Percentiles rank a stretch among this genome's conserved stretches.
phyloP scores from a whole-genome alignment of 2,329 filamentous ascomycete species.

The Aspergillus felis region DNA sequence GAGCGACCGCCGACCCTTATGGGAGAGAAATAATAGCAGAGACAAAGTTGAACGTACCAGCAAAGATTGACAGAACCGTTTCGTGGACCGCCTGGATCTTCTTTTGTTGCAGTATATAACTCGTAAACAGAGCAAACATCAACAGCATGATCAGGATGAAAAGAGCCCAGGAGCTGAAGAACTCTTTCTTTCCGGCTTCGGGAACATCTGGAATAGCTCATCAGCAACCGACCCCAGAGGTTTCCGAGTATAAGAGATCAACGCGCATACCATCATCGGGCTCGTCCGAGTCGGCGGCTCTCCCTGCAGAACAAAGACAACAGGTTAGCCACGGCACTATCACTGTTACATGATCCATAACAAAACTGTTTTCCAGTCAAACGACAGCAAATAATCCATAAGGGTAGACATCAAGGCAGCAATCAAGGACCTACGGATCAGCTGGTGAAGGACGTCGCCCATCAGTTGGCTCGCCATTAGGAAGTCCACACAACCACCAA shows the following conservation, averaged over 20 bases:
- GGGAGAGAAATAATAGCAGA: neutral
- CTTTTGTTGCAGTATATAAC: constrained; percentile 92
- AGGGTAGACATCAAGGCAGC: neutral
- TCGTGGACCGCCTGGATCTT: constrained; percentile 98
- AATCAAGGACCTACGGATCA: constrained; percentile 31
- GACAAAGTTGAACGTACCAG: constrained; percentile 53
- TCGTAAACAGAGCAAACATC: constrained; percentile 91
- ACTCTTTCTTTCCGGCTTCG: constrained; percentile 86
- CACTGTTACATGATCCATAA: neutral
- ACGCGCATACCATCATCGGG: constrained; percentile 36
- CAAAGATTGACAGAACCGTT: constrained; percentile 97
- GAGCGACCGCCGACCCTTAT: constrained; percentile 5
- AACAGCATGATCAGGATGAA: constrained; percentile 95
- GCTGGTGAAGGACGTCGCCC: constrained; percentile 31
- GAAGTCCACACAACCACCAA: constrained; percentile 22
- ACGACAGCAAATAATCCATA: neutral
- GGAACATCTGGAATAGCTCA: constrained; percentile 51
- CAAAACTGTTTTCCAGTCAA: neutral
- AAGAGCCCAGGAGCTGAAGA: constrained; percentile 92
- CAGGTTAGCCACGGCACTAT: constrained; percentile 16
- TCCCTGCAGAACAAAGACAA: constrained; percentile 21
- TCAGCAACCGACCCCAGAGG: constrained; percentile 18
- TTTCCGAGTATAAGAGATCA: constrained; percentile 6
- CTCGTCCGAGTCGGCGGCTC: constrained; percentile 34
- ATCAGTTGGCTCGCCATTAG: constrained; percentile 35